Conservation (phyloP, 1,284 basidiomycete species). For the Ganoderma boninense region DNA sequence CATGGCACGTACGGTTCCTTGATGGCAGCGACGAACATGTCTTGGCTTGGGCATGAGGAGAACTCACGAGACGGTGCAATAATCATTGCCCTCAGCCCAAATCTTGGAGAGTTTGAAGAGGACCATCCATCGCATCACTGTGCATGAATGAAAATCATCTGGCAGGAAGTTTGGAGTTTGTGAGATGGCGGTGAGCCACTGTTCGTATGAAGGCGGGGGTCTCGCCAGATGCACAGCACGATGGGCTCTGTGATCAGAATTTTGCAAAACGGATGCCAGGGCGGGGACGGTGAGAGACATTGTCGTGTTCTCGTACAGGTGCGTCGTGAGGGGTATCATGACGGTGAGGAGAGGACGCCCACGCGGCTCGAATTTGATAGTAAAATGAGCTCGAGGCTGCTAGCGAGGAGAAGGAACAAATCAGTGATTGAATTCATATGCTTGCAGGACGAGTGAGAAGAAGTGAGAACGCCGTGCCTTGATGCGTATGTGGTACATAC, state of each 20-base stretch:
- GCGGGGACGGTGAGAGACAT: background rate
- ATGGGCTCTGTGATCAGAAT: background rate
- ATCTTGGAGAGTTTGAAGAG: too few relatives aligned
- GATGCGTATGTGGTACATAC: background rate
- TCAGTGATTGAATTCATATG: background rate
- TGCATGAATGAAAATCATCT: too few relatives aligned
- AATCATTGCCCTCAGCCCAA: background rate
- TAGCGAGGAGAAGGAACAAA: background rate
- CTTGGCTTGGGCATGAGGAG: background rate
- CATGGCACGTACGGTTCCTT: background rate
- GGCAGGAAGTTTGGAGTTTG: too few relatives aligned
- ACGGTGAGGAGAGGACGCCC: background rate
- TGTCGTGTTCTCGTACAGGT: background rate
- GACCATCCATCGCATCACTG: too few relatives aligned
- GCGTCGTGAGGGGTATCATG: background rate
- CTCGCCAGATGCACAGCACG: too few relatives aligned
- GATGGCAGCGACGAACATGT: background rate
- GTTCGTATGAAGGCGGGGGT: too few relatives aligned
- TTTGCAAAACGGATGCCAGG: background rate
- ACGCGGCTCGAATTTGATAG: background rate
- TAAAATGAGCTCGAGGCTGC: background rate
- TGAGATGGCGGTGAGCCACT: too few relatives aligned
- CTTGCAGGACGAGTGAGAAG: background rate
- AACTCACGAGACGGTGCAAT: background rate
- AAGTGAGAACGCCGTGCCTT: background rate